Evolutionary conservation across 495 filamentous ascomycete genomes (phyloP).

Genomic region (Aspergillus biplanus): DNA sequence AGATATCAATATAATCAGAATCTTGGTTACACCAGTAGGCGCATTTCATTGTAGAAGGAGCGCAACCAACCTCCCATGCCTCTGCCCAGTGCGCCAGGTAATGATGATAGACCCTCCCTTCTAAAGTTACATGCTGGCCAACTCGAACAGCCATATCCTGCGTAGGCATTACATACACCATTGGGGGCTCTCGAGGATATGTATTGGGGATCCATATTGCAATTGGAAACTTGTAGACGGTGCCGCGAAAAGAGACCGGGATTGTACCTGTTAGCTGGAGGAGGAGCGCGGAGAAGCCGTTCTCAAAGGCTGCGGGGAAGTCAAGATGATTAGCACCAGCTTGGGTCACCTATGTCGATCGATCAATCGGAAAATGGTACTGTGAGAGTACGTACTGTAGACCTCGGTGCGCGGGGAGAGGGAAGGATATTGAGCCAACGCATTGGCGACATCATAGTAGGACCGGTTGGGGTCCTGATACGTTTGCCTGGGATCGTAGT

Average conservation of each 20-base stretch:
- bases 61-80: constrained; percentile 81
- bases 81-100: constrained; percentile 88
- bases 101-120: constrained; percentile 93
- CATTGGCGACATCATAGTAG: constrained; percentile 86
- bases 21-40: neutral
- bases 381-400: constrained; percentile 71
- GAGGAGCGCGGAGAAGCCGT: constrained; percentile 83
- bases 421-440: constrained; percentile 79
- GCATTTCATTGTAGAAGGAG: neutral
- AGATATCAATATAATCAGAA: constrained; percentile 9
- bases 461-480: constrained; percentile 90
- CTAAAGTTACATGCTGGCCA: constrained; percentile 93
- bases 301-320: constrained; percentile 72
- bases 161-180: constrained; percentile 86
- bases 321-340: constrained; percentile 11
- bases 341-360: neutral
- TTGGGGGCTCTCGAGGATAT: constrained; percentile 83
- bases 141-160: constrained; percentile 87
- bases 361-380: neutral
- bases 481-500: constrained; percentile 85
- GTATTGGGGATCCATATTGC: constrained; percentile 94
- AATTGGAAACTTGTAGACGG: constrained; percentile 88
- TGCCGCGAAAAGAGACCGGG: constrained; percentile 84
- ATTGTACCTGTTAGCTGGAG: constrained; percentile 85
- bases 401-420: constrained; percentile 92